Conservation (phyloP, 768 basidiomycete species). For the Leccinum sublutescens region DNA sequence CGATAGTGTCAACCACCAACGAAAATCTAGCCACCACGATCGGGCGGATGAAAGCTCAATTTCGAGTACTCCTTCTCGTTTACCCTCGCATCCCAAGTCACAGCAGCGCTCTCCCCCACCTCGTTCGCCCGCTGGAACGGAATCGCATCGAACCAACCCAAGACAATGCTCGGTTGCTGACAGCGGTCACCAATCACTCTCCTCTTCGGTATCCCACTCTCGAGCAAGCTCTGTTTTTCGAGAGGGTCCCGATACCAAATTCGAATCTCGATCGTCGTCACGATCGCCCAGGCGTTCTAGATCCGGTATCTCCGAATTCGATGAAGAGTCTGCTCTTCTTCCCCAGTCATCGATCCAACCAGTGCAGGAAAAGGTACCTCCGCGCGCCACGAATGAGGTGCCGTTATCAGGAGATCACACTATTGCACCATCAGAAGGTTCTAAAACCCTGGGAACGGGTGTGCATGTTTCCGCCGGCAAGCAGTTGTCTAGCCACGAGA, state of each 20-base stretch:
- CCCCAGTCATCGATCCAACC: conserved; percentile 18
- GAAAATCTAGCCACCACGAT: conserved; percentile 23
- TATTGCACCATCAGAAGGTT: conserved; percentile 19
- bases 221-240: conserved; percentile 29
- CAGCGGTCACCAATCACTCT: conserved; percentile 16
- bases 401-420: conserved; percentile 9
- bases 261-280: conserved; percentile 47
- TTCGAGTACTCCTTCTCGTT: conserved; percentile 34
- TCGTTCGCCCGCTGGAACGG: conserved; percentile 11
- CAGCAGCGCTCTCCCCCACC: conserved; percentile 26
- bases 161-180: conserved; percentile 8
- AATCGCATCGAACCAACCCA: conserved; percentile 3
- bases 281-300: conserved; percentile 44
- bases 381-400: conserved; percentile 10
- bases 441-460: conserved; percentile 19
- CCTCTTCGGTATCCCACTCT: conserved; percentile 23
- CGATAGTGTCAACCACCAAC: conserved; percentile 29
- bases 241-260: conserved; percentile 33
- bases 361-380: conserved; percentile 39
- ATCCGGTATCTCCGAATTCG: conserved; percentile 29
- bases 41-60: conserved; percentile 32
- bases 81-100: conserved; percentile 14
- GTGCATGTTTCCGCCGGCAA: conserved; percentile 13
- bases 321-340: conserved; percentile 20
- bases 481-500: conserved; percentile 24